These are phyloP conservation scores for Boletellus deceptivus DNA, from an alignment of 1,284 basidiomycete species.

Conservation along the genomic window DNA sequence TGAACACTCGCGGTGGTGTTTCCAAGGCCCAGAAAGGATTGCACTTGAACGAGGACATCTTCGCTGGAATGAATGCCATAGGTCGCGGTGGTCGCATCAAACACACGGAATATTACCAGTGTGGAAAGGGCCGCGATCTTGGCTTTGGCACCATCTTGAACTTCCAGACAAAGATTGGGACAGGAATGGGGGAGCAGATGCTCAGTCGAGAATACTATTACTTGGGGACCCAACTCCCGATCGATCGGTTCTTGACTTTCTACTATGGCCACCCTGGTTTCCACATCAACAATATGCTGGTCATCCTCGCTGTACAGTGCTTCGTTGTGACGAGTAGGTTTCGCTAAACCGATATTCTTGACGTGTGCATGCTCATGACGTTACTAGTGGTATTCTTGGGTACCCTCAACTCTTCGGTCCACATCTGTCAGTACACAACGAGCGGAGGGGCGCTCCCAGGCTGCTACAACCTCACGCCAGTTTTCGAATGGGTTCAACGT, in stretches of 20 bases:
- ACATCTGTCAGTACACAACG: slow-evolving; percentile 75
- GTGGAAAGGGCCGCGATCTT: slow-evolving; percentile 97
- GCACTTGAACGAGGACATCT: slow-evolving; percentile 99
- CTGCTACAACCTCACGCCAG: slow-evolving; percentile 88
- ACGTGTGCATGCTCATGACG: slow-evolving; percentile 6
- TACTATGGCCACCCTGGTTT: slow-evolving; percentile 99
- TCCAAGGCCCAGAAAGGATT: slow-evolving; percentile 99
- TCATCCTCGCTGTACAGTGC: slow-evolving; percentile 91
- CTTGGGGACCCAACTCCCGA: slow-evolving; percentile 95
- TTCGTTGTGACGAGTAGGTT: slow-evolving; percentile 83
- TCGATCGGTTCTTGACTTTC: slow-evolving; percentile 98
- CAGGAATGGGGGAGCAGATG: slow-evolving; percentile 99
- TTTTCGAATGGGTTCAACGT: slow-evolving; percentile 90
- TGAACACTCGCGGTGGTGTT: slow-evolving; percentile 97
- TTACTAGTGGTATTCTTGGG: slow-evolving; percentile 84
- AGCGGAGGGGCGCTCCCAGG: slow-evolving; percentile 74
- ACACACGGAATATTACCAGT: slow-evolving; percentile 98
- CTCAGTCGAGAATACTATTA: slow-evolving; percentile 99
- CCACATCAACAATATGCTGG: slow-evolving; percentile 99
- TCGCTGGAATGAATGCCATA: slow-evolving; percentile 98
- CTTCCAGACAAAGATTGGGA: slow-evolving; percentile 99
- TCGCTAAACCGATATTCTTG: neutral
- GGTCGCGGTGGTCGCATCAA: slow-evolving; percentile 97
- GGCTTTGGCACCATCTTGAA: slow-evolving; percentile 99
- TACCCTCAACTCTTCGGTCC: slow-evolving; percentile 78